A percentile compares a stretch with the other conserved stretches of the same genome.
These are phyloP conservation scores for Xylaria arbuscula DNA, from an alignment of 2,329 filamentous ascomycete species.

Conservation along the genomic window DNA sequence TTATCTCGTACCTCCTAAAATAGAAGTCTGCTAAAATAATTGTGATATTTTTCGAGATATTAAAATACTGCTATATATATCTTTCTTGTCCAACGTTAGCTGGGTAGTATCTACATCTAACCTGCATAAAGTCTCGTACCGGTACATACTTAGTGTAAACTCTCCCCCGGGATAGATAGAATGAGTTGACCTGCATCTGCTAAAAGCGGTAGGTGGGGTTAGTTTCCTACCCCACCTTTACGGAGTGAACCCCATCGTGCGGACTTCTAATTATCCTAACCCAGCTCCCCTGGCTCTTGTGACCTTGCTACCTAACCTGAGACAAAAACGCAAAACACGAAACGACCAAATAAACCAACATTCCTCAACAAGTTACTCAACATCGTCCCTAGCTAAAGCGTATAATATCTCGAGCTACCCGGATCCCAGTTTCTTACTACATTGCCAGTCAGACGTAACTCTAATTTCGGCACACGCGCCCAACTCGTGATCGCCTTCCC, in stretches of 20 bases:
- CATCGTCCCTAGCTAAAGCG: not conserved
- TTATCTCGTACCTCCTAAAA: constrained; percentile 8
- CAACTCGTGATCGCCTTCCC: not conserved
- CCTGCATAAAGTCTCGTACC: not conserved
- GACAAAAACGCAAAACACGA: constrained; percentile 30
- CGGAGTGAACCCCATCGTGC: not conserved
- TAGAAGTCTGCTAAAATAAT: not conserved
- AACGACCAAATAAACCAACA: constrained; percentile 15
- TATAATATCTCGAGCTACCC: not conserved
- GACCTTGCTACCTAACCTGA: constrained; percentile 20
- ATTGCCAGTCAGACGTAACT: not conserved
- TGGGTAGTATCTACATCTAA: not conserved
- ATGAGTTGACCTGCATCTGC: not conserved
- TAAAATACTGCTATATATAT: not conserved
- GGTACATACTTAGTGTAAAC: not conserved
- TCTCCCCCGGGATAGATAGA: not conserved
- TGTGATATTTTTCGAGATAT: not conserved
- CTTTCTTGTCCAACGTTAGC: not conserved
- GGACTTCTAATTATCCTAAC: not conserved
- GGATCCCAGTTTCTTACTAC: not conserved
- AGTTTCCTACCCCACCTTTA: constrained; percentile 5
- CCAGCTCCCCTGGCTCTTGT: constrained; percentile 3
- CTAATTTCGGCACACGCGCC: not conserved
- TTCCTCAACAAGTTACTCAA: constrained; percentile 4
- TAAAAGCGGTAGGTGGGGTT: constrained; percentile 9